Conservation (phyloP, 148 eudicot species). For the Arbutus unedo region DNA sequence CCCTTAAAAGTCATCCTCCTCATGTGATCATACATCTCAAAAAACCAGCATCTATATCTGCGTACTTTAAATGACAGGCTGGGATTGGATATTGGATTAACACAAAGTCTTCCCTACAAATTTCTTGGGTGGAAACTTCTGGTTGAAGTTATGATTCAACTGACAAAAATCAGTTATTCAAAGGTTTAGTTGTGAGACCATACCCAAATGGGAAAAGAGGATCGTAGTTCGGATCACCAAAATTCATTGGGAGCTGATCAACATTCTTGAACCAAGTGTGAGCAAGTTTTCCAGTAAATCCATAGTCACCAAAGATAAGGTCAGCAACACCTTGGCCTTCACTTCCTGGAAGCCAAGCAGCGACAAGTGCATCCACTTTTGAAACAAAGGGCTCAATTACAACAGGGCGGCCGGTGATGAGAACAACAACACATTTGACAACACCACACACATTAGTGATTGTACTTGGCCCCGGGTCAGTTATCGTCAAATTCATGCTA, state of each 20-base stretch:
- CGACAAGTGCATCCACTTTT: slow-evolving; percentile 44
- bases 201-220: slow-evolving; percentile 56
- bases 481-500: slow-evolving; percentile 37
- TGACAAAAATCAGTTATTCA: background rate
- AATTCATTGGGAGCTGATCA: slow-evolving; percentile 55
- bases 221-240: slow-evolving; percentile 48
- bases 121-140: background rate
- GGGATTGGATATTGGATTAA: background rate
- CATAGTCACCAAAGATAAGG: slow-evolving; percentile 43
- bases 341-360: slow-evolving; percentile 61
- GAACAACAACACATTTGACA: slow-evolving; percentile 42
- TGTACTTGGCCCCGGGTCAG: slow-evolving; percentile 37
- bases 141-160: background rate
- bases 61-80: background rate
- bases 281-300: slow-evolving; percentile 54
- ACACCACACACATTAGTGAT: slow-evolving; percentile 40
- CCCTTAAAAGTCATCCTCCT: background rate
- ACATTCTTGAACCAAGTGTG: slow-evolving; percentile 53
- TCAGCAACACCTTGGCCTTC: slow-evolving; percentile 65
- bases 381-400: slow-evolving; percentile 42
- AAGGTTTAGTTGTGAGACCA: slow-evolving; percentile 41
- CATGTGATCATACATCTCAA: background rate
- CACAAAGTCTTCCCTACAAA: background rate
- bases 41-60: background rate
- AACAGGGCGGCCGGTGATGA: slow-evolving; percentile 49